phyloP scores from a whole-genome alignment of 306 rosid genomes.

The Lathyrus sativus region DNA sequence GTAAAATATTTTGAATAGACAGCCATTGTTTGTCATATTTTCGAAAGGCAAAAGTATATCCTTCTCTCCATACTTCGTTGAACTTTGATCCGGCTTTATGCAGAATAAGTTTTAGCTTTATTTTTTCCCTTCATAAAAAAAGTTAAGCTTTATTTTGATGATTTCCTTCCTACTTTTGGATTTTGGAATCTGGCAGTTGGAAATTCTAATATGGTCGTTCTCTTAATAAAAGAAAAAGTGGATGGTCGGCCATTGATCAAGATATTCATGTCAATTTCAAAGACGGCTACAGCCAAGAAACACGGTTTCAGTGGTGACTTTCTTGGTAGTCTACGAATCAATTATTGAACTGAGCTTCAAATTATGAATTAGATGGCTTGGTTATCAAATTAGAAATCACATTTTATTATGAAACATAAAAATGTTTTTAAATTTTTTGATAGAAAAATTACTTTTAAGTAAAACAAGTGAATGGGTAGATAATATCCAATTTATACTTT shows the following conservation, averaged over 20 bases:
- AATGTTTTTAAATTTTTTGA: no score
- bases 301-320: neutral
- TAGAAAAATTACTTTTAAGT: no score
- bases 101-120: slow-evolving; percentile 16
- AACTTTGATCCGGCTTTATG: neutral
- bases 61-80: neutral
- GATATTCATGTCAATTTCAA: neutral
- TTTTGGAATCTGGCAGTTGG: neutral
- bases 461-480: no score
- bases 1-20: slow-evolving; percentile 39
- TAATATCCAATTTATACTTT: no score
- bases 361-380: neutral
- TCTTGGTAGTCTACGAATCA: neutral
- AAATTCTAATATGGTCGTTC: neutral
- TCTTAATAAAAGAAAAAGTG: neutral
- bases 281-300: neutral
- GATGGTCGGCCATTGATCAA: neutral
- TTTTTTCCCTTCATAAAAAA: neutral
- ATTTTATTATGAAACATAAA: no score
- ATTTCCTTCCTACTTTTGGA: slow-evolving; percentile 1
- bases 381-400: neutral
- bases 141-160: slow-evolving; percentile 5
- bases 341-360: neutral
- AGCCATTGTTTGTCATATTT: slow-evolving; percentile 13
- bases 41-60: slow-evolving; percentile 6